phyloP scores from a whole-genome alignment of 495 filamentous ascomycete genomes.

The Trichoderma erinaceum region DNA sequence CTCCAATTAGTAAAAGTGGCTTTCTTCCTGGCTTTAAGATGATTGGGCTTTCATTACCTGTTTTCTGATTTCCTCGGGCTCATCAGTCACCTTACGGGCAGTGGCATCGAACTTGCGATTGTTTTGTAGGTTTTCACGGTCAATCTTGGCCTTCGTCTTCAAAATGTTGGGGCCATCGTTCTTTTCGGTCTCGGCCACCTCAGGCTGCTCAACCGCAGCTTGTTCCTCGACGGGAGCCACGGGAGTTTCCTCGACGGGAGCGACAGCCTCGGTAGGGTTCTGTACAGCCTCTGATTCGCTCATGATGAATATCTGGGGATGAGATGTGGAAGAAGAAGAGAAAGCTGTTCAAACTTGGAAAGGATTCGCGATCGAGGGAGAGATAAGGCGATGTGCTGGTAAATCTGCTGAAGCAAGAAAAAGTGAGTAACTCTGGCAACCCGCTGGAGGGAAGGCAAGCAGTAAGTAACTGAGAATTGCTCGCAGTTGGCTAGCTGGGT shows the following conservation, averaged over 20 bases:
- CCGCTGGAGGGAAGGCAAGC: background rate
- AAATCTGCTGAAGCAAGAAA: background rate
- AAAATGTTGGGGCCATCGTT: constrained; percentile 18
- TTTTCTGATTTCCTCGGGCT: constrained; percentile 71
- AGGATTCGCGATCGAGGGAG: background rate
- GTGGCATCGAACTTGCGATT: constrained; percentile 62
- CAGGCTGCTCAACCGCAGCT: constrained; percentile 13
- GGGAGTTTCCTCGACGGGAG: constrained; percentile 14
- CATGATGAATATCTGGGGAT: constrained; percentile 20
- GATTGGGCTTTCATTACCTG: constrained; percentile 47
- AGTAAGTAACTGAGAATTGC: background rate
- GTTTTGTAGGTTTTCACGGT: constrained; percentile 25
- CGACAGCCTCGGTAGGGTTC: constrained; percentile 24
- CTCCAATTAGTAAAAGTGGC: background rate
- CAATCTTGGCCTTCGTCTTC: constrained; percentile 22
- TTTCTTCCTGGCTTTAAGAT: background rate
- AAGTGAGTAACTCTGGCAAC: background rate
- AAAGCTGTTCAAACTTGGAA: background rate
- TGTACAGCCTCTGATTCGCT: constrained; percentile 22
- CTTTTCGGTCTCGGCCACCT: constrained; percentile 19
- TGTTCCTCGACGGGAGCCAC: constrained; percentile 5
- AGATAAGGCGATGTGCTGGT: background rate
- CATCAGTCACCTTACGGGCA: constrained; percentile 55
- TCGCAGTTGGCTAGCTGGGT: background rate
- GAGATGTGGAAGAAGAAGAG: background rate